A percentile compares a stretch with the other conserved stretches of the same genome.
Conservation (phyloP, 129 eudicot genomes). For the Erigeron canadensis region DNA sequence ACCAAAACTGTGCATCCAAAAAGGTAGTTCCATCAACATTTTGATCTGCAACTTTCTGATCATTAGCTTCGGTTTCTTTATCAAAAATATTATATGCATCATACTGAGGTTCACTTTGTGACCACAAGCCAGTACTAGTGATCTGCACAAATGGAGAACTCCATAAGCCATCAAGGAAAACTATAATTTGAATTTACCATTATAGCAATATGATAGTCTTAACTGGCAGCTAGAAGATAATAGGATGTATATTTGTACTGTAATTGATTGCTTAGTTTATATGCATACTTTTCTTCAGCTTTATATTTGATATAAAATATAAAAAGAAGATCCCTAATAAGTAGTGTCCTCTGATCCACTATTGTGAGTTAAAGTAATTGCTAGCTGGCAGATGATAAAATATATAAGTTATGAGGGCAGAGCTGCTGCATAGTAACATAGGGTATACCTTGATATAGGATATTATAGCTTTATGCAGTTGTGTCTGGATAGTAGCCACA, state of each 20-base stretch:
- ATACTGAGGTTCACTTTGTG: conserved; percentile 58
- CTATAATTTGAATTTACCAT: not conserved
- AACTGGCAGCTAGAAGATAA: not conserved
- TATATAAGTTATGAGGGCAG: not conserved
- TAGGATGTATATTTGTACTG: not conserved
- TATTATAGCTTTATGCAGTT: not conserved
- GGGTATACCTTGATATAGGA: not conserved
- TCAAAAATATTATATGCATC: conserved; percentile 29
- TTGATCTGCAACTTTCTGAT: conserved; percentile 26
- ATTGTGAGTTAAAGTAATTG: not conserved
- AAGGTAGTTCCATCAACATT: conserved; percentile 42
- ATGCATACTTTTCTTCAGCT: not conserved
- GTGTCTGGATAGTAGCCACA: not conserved
- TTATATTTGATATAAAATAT: not conserved
- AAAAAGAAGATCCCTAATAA: not conserved
- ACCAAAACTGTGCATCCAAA: conserved; percentile 54
- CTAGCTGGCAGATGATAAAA: not conserved
- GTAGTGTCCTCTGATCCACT: not conserved
- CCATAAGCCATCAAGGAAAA: not conserved
- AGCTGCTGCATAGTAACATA: not conserved
- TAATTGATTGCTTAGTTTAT: not conserved
- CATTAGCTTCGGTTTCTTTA: conserved; percentile 29
- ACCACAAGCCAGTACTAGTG: conserved; percentile 86
- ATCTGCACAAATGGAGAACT: conserved; percentile 51
- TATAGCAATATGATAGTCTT: too few relatives aligned